These are phyloP conservation scores for Medicago truncatula DNA, from an alignment of 306 rosid genomes.

Conservation along the genomic window DNA sequence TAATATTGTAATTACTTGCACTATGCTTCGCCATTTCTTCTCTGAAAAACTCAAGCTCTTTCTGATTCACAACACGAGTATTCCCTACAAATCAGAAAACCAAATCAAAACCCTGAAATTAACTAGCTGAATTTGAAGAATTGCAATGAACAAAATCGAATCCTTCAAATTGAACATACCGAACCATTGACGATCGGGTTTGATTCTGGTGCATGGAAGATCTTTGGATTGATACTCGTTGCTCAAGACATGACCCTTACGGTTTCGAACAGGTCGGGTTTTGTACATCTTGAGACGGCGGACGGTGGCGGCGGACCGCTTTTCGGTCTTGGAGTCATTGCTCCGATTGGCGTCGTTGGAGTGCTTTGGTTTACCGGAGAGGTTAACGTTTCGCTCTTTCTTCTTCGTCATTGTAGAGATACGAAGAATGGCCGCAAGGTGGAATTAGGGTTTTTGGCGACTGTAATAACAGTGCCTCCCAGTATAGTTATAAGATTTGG, in stretches of 20 bases:
- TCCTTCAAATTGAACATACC: slow-evolving; percentile 45
- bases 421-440: neutral
- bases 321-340: slow-evolving; percentile 51
- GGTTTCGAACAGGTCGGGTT: slow-evolving; percentile 67
- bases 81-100: slow-evolving; percentile 55
- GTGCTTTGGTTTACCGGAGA: slow-evolving; percentile 92
- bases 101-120: neutral
- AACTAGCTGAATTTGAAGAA: neutral
- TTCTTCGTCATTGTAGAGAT: slow-evolving; percentile 68
- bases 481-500: neutral
- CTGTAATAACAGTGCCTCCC: neutral
- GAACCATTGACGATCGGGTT: slow-evolving; percentile 93
- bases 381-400: slow-evolving; percentile 66
- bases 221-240: slow-evolving; percentile 77
- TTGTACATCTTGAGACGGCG: slow-evolving; percentile 95
- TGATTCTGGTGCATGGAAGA: slow-evolving; percentile 77
- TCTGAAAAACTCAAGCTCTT: slow-evolving; percentile 79
- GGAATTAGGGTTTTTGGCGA: neutral
- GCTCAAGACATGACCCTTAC: slow-evolving; percentile 61
- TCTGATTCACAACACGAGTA: slow-evolving; percentile 81
- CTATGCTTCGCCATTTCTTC: slow-evolving; percentile 72
- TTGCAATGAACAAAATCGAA: neutral
- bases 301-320: slow-evolving; percentile 85
- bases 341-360: slow-evolving; percentile 80
- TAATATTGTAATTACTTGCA: slow-evolving; percentile 77